Conservation (phyloP, 1,284 basidiomycete species). For the Pseudozyma pruni region DNA sequence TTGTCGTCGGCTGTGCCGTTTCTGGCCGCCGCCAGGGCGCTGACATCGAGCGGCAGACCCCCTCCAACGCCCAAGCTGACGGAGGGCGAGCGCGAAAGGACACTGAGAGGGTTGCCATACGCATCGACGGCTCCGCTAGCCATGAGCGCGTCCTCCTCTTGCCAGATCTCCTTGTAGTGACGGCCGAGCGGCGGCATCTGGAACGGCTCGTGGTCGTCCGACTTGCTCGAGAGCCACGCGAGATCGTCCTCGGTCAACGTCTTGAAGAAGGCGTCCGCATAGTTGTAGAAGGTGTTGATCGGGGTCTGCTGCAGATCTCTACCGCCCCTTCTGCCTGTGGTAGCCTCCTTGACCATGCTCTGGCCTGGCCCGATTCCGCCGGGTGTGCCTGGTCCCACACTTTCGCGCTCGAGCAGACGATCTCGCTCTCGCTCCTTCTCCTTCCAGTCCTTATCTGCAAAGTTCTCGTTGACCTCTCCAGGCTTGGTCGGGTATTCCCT, state of each 20-base stretch:
- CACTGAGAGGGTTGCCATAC: slow-evolving; percentile 34
- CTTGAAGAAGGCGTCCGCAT: slow-evolving; percentile 65
- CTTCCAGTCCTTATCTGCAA: slow-evolving; percentile 62
- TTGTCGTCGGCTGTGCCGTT: slow-evolving; percentile 20
- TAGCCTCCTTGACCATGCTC: slow-evolving; percentile 48
- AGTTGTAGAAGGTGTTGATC: slow-evolving; percentile 62
- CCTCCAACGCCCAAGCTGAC: slow-evolving; percentile 31
- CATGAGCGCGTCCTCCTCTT: slow-evolving; percentile 79
- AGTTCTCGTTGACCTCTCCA: slow-evolving; percentile 61
- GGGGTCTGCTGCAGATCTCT: slow-evolving; percentile 62
- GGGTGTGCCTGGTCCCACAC: slow-evolving; percentile 47
- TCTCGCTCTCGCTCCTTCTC: slow-evolving; percentile 61
- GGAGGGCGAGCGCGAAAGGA: slow-evolving; percentile 28
- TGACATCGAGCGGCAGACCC: slow-evolving; percentile 34
- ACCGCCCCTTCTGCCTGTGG: slow-evolving; percentile 47
- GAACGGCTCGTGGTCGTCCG: slow-evolving; percentile 85
- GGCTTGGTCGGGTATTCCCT: slow-evolving; percentile 59
- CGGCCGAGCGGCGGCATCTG: slow-evolving; percentile 85
- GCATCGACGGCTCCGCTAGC: slow-evolving; percentile 62
- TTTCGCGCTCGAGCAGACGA: slow-evolving; percentile 45
- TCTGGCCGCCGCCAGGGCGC: slow-evolving; percentile 12
- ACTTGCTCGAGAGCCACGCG: slow-evolving; percentile 68
- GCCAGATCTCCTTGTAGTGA: slow-evolving; percentile 88
- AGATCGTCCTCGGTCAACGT: slow-evolving; percentile 67
- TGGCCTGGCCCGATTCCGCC: slow-evolving; percentile 45